Conservation (phyloP, 2,329 filamentous ascomycete genomes). For the Simplicillium sp. region DNA sequence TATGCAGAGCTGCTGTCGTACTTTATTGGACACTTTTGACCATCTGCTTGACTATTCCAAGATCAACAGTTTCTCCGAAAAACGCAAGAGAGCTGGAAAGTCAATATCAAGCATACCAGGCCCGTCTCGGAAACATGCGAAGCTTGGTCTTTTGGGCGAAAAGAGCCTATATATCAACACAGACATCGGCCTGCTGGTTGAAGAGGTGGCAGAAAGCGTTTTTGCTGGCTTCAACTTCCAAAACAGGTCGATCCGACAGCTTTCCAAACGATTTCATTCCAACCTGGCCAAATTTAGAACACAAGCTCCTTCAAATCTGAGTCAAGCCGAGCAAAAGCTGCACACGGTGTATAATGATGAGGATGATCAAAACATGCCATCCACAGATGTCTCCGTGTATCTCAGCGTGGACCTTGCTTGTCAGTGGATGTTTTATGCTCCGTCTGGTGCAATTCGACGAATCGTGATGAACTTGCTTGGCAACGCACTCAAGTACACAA, state of each 20-base stretch:
- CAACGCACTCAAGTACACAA: slow-evolving; percentile 54
- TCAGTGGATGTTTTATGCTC: slow-evolving; percentile 42
- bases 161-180: slow-evolving; percentile 12
- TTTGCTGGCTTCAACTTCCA: slow-evolving; percentile 27
- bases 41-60: slow-evolving; percentile 36
- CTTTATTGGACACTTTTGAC: slow-evolving; percentile 38
- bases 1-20: slow-evolving; percentile 36
- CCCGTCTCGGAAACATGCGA: background rate
- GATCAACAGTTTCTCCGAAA: slow-evolving; percentile 24
- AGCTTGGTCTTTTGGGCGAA: background rate
- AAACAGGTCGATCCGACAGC: slow-evolving; percentile 5
- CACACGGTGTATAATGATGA: background rate
- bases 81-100: slow-evolving; percentile 11
- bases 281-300: too few species aligned
- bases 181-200: slow-evolving; percentile 19
- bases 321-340: background rate
- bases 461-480: slow-evolving; percentile 55
- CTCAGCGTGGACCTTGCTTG: slow-evolving; percentile 36
- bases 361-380: slow-evolving; percentile 12
- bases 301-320: background rate
- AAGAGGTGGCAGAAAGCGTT: slow-evolving; percentile 29
- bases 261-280: background rate
- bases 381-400: slow-evolving; percentile 29
- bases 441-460: slow-evolving; percentile 40
- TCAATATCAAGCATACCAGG: background rate